Base-by-base conservation (phyloP, 2,329 filamentous ascomycete genomes). In the Xylariaceae sp. region DNA sequence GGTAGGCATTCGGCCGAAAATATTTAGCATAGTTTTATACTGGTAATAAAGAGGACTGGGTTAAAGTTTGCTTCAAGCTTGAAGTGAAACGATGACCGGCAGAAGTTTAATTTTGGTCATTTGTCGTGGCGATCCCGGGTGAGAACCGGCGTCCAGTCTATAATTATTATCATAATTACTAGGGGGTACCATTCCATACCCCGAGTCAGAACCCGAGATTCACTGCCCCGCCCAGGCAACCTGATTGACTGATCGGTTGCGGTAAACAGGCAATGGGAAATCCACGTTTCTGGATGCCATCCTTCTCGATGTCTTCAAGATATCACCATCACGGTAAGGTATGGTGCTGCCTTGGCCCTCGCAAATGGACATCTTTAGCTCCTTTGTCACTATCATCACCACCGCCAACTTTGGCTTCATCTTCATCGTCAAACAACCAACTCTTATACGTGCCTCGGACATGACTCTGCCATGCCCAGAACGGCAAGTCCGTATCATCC, bases 1-100 rank as follows among this genome's bases (percentile, higher is more conserved):
- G n/a, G n/a, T n/a, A n/a, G n/a, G n/a, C n/a, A n/a, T n/a, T n/a
- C n/a, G n/a, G 5, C 26, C 26, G 4, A 8, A 26, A 26, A 26
- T 26, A 26, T 5, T 8, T 8, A 26, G 26, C 4, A 26, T 8
- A 26, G 26, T 26, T 26, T 26, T 26, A 26, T 8, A 15, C 32
- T 3, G 10, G 3, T 10, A 34, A 22, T 7, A 15, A 42, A 42
- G 18, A 15, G 40, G 40, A 42, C 29, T 29, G 21, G 41, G 41
- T 43, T 43, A 43, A 10, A 43, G 21, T 43, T 26, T 43, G 18
- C 13, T 15, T 43, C 21, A 29, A 26, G 41, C 41, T 43, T 16
- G 12, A 43, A 43, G 21, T 43, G 41, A 43, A 43, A 43, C 41
- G 41, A 21, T 43, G 41, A 29, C 41, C 41, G 41, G 41, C 41